Base-by-base conservation (phyloP, 352 stramenopile species). In the Globisporangium carolinianum region DNA sequence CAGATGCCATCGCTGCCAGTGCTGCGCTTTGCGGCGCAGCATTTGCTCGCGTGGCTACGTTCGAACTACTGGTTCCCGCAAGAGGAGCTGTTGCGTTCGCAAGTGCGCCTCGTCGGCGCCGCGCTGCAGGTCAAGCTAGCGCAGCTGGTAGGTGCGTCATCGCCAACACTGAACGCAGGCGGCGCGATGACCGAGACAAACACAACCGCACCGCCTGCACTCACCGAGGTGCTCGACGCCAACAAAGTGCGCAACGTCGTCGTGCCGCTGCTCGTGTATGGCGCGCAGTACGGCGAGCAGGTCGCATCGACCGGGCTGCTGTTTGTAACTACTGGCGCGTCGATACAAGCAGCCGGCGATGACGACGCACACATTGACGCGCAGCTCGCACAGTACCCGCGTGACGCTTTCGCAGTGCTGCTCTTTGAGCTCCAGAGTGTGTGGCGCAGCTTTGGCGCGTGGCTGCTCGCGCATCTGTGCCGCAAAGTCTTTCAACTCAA, bases 1-100 rank as follows among this genome's bases (percentile, higher is more conserved):
- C 82, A 95, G 52, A 66, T 98, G 47, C 93, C 93, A n/a, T 88
- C 87, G 43, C 66, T 98, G 6, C 72, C 83, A 5, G 79, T 96
- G 41, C 77, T 97, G 15, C 80, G 89, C 36, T 85, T 98, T 32
- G 89, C 87, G 15, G 76, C 88, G 5, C 70, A 83, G 17, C 93
- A 96, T 55, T 65, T 97, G 51, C 69, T 97, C 43, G 75, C 86
- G 42, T 98, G 92, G 75, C 83, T 97, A 57, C 75, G 79, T 36
- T 62, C 67, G 1, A 87, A 93, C 47, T 98, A 97, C 70, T 98
- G 93, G 93, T 67, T 63, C 57, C 72, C 74, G 53, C 77, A 97
- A 58, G 78, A 87, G 43, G 64, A 74, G 1, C 55, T 73, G 10
- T 60, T 94, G 50, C 67, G 71, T 39, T 46, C 32, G 1, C 74